phyloP scores from a whole-genome alignment of 1,139 yeast genomes.

The Taphrina sp. region DNA sequence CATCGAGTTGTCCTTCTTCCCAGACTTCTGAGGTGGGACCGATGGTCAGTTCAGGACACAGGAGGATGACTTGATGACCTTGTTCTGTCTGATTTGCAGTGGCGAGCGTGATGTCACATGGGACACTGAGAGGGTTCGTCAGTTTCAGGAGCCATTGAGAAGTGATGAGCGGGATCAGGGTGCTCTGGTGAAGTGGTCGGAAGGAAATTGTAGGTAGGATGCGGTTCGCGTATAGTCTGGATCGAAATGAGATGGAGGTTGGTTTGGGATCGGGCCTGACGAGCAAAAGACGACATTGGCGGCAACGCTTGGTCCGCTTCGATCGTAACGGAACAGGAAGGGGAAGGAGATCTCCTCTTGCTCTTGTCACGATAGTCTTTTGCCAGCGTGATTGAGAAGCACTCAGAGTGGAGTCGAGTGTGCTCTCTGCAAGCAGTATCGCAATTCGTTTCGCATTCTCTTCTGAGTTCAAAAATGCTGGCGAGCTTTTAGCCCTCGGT shows the following conservation, averaged over 20 bases:
- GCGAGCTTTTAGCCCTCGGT: too few species aligned
- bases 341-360: neutral
- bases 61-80: slow-evolving; percentile 35
- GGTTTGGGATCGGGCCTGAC: slow-evolving; percentile 19
- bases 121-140: slow-evolving; percentile 36
- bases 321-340: slow-evolving; percentile 11
- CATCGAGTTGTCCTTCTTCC: slow-evolving; percentile 27
- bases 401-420: neutral
- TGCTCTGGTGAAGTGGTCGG: neutral
- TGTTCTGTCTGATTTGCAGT: slow-evolving; percentile 35
- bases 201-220: slow-evolving; percentile 7
- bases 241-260: slow-evolving; percentile 5
- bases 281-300: slow-evolving; percentile 10
- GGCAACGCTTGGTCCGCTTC: slow-evolving; percentile 21
- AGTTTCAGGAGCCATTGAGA: slow-evolving; percentile 34
- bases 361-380: neutral
- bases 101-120: slow-evolving; percentile 33
- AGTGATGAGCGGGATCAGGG: neutral
- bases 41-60: slow-evolving; percentile 35
- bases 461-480: neutral
- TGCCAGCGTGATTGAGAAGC: neutral
- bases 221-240: slow-evolving; percentile 5
- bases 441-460: neutral
- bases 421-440: neutral
- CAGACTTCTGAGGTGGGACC: slow-evolving; percentile 36